These are phyloP conservation scores for Litsea cubeba DNA, from an alignment of 164 flowering plant genomes.

Conservation along the genomic window DNA sequence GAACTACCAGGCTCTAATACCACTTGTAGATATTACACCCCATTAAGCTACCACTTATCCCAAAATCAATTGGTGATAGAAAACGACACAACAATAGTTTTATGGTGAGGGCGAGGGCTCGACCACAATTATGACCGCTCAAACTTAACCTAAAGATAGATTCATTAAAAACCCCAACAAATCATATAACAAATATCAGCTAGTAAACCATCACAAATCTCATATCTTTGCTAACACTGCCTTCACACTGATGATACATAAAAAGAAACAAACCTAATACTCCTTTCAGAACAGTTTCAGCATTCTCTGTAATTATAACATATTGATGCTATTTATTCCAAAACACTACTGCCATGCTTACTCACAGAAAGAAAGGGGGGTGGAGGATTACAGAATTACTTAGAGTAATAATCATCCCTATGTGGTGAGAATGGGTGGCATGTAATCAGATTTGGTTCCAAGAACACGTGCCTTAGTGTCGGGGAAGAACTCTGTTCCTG, in stretches of 20 bases:
- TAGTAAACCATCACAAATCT: background rate
- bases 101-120: no score
- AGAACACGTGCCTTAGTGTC: conserved; percentile 76
- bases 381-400: background rate
- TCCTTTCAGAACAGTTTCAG: background rate
- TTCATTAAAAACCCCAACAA: background rate
- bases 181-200: background rate
- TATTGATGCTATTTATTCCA: background rate
- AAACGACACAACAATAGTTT: no score
- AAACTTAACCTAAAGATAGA: background rate
- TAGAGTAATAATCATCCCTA: conserved; percentile 11
- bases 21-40: no score
- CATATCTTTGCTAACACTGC: background rate
- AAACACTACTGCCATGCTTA: background rate
- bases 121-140: no score
- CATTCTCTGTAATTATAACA: background rate
- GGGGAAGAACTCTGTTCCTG: conserved; percentile 53
- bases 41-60: no score
- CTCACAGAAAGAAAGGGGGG: background rate
- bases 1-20: no score
- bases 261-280: background rate
- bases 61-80: no score
- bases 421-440: conserved; percentile 70
- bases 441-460: conserved; percentile 43
- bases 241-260: background rate